Evolutionary conservation across 2,329 filamentous ascomycete species (phyloP).

Genomic region (Cercospora sojina): DNA sequence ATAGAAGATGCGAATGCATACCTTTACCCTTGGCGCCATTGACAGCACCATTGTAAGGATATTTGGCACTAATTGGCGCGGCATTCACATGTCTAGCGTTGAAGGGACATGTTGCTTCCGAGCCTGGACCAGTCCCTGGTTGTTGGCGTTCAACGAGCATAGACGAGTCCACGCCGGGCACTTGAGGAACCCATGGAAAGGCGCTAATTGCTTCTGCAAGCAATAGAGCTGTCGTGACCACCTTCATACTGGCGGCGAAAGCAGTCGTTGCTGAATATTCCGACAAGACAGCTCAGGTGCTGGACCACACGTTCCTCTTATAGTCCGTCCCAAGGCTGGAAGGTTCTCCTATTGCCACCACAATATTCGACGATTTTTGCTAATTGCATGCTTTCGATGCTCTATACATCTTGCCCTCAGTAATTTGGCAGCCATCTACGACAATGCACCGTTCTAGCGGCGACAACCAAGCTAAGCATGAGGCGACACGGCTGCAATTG

Average conservation of each 20-base stretch:
- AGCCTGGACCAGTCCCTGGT: constrained; percentile 31
- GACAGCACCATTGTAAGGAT: constrained; percentile 47
- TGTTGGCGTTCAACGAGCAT: constrained; percentile 39
- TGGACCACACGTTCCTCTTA: background rate
- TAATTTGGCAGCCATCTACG: background rate
- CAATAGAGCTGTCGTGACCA: constrained; percentile 24
- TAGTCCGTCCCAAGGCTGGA: background rate
- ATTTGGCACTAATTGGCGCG: constrained; percentile 37
- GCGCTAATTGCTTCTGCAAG: constrained; percentile 32
- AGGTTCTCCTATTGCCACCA: background rate
- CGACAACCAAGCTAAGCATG: background rate
- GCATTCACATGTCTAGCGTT: constrained; percentile 43
- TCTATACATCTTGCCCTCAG: background rate
- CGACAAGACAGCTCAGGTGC: background rate
- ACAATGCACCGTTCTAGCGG: background rate
- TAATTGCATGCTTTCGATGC: background rate
- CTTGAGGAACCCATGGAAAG: constrained; percentile 43
- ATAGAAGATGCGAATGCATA: background rate
- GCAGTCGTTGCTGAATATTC: background rate
- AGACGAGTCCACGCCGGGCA: constrained; percentile 41
- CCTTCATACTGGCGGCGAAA: constrained; percentile 27
- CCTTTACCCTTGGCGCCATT: constrained; percentile 44
- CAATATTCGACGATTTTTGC: background rate
- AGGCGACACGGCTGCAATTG: background rate
- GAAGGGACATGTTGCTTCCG: constrained; percentile 39